phyloP scores from a whole-genome alignment of 306 rosid species.

The peach (Prunus persica) region Prunus_persica_NCBIv2 NC_034013.1:17482501-17483000 shows the following conservation, averaged over 20 bases:
- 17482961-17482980: slow-evolving; percentile 54
- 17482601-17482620: not conserved
- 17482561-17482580: not conserved
- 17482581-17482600: not conserved
- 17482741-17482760: not conserved
- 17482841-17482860: slow-evolving; percentile 57
- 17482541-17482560: not conserved
- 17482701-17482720: too few relatives aligned
- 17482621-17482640: too few relatives aligned
- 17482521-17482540: too few relatives aligned
- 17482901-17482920: slow-evolving; percentile 49
- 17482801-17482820: slow-evolving; percentile 4
- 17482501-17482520: not conserved
- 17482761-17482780: not conserved
- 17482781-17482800: not conserved
- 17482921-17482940: slow-evolving; percentile 45
- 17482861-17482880: slow-evolving; percentile 55
- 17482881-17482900: slow-evolving; percentile 49
- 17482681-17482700: too few relatives aligned
- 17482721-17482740: too few relatives aligned
- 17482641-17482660: too few relatives aligned
- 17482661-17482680: too few relatives aligned
- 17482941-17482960: slow-evolving; percentile 52
- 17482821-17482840: slow-evolving; percentile 37
- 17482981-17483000: slow-evolving; percentile 58